Evolutionary conservation across 768 basidiomycete genomes (phyloP).

Genomic region (Lyophyllum shimeji): DNA sequence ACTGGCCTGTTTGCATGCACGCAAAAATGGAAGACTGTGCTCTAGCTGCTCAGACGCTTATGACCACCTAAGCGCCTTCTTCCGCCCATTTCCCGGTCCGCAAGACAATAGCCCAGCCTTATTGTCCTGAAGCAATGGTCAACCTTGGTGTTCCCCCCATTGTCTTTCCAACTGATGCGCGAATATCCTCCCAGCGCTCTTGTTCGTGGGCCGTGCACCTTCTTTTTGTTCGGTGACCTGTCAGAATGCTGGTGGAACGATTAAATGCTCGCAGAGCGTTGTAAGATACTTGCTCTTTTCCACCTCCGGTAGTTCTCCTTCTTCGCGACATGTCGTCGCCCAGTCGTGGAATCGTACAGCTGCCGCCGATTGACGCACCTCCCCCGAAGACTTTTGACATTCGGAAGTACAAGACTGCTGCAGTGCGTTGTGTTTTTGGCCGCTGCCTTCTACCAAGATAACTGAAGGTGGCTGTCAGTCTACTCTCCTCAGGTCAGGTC

Average conservation of each 20-base stretch:
- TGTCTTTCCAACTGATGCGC: neutral
- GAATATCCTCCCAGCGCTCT: neutral
- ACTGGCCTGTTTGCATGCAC: neutral
- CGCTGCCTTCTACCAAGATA: neutral
- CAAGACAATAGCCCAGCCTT: slow-evolving; percentile 12
- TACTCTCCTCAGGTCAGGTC: slow-evolving; percentile 13
- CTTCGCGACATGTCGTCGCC: neutral
- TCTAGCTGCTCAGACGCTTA: neutral
- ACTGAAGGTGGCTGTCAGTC: slow-evolving; percentile 5
- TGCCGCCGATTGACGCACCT: slow-evolving; percentile 3
- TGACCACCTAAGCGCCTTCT: neutral
- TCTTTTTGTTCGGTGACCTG: neutral
- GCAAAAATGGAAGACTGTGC: neutral
- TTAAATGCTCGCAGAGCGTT: neutral
- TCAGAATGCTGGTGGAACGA: neutral
- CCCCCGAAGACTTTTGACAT: slow-evolving; percentile 15
- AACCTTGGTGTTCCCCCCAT: neutral
- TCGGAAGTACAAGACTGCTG: slow-evolving; percentile 18
- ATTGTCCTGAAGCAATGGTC: slow-evolving; percentile 3
- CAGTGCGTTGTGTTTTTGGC: slow-evolving; percentile 7
- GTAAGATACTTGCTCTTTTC: neutral
- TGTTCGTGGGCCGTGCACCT: neutral
- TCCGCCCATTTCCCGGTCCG: neutral
- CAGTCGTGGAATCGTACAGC: slow-evolving; percentile 6
- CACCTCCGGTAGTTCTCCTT: neutral